Evolutionary conservation across 2,329 filamentous ascomycete genomes (phyloP).

Genomic region (Verticillium nonalfalfae): DNA sequence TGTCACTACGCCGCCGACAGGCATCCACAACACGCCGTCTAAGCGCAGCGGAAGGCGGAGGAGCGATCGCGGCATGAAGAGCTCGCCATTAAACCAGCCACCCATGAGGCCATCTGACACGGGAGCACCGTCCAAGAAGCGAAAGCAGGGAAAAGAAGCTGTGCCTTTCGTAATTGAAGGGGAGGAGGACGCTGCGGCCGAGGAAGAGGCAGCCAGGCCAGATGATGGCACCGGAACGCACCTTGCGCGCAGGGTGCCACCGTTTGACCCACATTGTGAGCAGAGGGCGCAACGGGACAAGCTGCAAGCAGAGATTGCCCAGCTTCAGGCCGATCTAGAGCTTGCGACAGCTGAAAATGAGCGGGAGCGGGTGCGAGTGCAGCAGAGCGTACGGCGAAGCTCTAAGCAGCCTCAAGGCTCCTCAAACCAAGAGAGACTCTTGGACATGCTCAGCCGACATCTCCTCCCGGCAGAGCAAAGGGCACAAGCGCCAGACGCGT

Average conservation of each 20-base stretch:
- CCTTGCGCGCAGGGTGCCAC: slow-evolving; percentile 33
- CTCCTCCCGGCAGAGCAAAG: slow-evolving; percentile 29
- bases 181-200: neutral
- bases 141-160: slow-evolving; percentile 9
- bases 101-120: slow-evolving; percentile 21
- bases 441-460: slow-evolving; percentile 33
- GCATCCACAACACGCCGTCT: slow-evolving; percentile 55
- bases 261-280: slow-evolving; percentile 33
- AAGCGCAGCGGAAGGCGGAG: slow-evolving; percentile 35
- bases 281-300: slow-evolving; percentile 47
- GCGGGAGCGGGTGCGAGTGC: slow-evolving; percentile 39
- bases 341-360: slow-evolving; percentile 53
- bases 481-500: slow-evolving; percentile 16
- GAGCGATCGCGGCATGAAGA: slow-evolving; percentile 27
- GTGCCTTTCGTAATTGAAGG: neutral
- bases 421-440: slow-evolving; percentile 28
- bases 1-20: slow-evolving; percentile 47
- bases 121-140: slow-evolving; percentile 9
- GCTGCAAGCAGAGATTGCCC: slow-evolving; percentile 48
- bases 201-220: neutral
- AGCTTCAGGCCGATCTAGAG: slow-evolving; percentile 52
- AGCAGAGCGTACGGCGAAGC: slow-evolving; percentile 30
- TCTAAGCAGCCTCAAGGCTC: slow-evolving; percentile 17
- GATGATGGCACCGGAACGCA: slow-evolving; percentile 16
- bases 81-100: slow-evolving; percentile 43